phyloP scores from a whole-genome alignment of 108 stramenopile genomes.

The Seminavis robusta region DNA sequence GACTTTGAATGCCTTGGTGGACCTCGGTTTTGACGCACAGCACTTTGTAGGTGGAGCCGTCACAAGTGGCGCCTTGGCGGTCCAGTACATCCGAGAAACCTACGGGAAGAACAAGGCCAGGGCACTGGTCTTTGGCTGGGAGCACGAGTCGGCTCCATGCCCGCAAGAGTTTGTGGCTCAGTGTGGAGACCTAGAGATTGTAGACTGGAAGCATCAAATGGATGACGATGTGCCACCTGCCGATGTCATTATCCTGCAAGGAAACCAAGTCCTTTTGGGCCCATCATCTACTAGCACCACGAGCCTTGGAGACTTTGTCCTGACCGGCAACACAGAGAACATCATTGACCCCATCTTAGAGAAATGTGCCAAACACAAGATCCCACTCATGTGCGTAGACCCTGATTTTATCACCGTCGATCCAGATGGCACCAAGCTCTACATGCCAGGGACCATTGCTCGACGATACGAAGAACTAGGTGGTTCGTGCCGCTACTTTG shows the following conservation, averaged over 20 bases:
- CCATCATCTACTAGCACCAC: constrained; percentile 15
- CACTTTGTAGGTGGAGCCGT: constrained; percentile 68
- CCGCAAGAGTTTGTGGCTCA: constrained; percentile 38
- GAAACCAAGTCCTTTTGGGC: constrained; percentile 43
- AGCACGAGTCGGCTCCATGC: constrained; percentile 20
- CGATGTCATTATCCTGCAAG: constrained; percentile 64
- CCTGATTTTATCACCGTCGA: constrained; percentile 69
- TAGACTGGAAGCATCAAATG: constrained; percentile 23
- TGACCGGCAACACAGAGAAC: constrained; percentile 12
- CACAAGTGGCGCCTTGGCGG: constrained; percentile 72
- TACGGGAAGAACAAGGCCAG: constrained; percentile 45
- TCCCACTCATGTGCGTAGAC: constrained; percentile 78
- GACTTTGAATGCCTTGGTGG: constrained; percentile 43
- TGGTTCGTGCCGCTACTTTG: constrained; percentile 49
- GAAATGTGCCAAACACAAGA: constrained; percentile 22
- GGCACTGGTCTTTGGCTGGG: constrained; percentile 58
- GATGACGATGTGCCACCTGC: no score
- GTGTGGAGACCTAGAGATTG: constrained; percentile 50
- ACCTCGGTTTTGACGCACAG: constrained; percentile 59
- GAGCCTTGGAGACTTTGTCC: constrained; percentile 17
- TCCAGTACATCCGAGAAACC: constrained; percentile 32
- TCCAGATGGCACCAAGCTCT: constrained; percentile 35
- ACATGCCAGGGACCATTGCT: constrained; percentile 82
- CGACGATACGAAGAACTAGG: constrained; percentile 51
- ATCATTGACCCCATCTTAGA: constrained; percentile 44